phyloP scores from a whole-genome alignment of 2,329 filamentous ascomycete species.

The Coleophoma cylindrospora region DNA sequence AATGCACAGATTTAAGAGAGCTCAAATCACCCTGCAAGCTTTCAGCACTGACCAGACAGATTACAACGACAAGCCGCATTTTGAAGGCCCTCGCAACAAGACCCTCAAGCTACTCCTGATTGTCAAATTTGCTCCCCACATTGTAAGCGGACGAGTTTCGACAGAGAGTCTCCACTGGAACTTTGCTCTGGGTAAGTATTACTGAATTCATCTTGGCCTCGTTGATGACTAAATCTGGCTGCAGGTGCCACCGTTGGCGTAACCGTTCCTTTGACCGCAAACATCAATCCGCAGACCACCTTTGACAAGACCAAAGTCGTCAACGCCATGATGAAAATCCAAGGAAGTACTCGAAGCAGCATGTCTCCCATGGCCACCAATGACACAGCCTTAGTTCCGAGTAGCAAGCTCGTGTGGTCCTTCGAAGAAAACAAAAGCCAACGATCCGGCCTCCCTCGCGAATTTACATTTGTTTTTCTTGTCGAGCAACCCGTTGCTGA shows the following conservation, averaged over 20 bases:
- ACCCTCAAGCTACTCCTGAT: slow-evolving; percentile 32
- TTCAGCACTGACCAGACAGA: slow-evolving; percentile 14
- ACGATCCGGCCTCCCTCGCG: slow-evolving; percentile 40
- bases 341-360: not conserved
- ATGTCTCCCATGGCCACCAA: too few species aligned
- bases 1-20: slow-evolving; percentile 40
- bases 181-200: slow-evolving; percentile 1
- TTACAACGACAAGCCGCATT: too few species aligned
- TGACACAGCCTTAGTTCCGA: slow-evolving; percentile 11
- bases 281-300: slow-evolving; percentile 1
- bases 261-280: not conserved
- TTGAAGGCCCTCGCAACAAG: slow-evolving; percentile 2
- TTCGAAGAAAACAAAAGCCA: slow-evolving; percentile 43
- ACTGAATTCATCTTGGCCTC: slow-evolving; percentile 22
- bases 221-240: slow-evolving; percentile 37
- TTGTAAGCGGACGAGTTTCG: slow-evolving; percentile 25
- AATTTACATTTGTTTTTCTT: slow-evolving; percentile 45
- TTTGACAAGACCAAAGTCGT: slow-evolving; percentile 8
- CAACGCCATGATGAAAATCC: slow-evolving; percentile 21
- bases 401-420: slow-evolving; percentile 39
- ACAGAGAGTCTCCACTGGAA: slow-evolving; percentile 16
- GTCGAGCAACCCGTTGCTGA: slow-evolving; percentile 18
- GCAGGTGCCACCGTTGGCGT: slow-evolving; percentile 1
- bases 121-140: slow-evolving; percentile 40
- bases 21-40: slow-evolving; percentile 35